Percentiles rank a stretch among this genome's conserved stretches.
Conservation (phyloP, 306 rosid species). For the Acacia confusa region DNA sequence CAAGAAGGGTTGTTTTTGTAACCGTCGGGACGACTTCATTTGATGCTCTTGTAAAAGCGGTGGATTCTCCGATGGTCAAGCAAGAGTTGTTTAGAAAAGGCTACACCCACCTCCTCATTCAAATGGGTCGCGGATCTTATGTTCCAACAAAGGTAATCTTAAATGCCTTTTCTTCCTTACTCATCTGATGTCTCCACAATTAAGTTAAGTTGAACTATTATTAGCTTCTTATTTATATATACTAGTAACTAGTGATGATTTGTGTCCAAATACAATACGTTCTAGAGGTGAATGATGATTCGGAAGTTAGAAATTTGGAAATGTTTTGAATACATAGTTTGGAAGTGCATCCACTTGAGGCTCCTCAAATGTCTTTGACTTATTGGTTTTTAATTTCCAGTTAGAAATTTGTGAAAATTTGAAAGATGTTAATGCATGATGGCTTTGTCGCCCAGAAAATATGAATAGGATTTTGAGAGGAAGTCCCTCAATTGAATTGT, state of each 20-base stretch:
- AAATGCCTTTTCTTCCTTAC: neutral
- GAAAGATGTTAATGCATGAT: neutral
- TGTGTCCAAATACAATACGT: neutral
- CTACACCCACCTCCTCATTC: slow-evolving; percentile 72
- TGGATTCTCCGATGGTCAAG: slow-evolving; percentile 53
- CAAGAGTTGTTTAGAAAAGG: slow-evolving; percentile 60
- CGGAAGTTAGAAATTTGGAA: neutral
- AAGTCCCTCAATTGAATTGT: neutral
- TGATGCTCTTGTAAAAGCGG: slow-evolving; percentile 69
- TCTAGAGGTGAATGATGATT: neutral
- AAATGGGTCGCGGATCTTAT: slow-evolving; percentile 82
- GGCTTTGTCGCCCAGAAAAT: neutral
- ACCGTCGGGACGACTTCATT: slow-evolving; percentile 87
- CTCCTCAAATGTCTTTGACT: neutral
- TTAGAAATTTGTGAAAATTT: neutral
- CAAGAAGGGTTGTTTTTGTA: slow-evolving; percentile 57
- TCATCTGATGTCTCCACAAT: neutral
- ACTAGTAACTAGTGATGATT: neutral
- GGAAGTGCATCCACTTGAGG: neutral
- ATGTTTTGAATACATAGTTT: neutral
- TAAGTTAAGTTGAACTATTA: neutral
- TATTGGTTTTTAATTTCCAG: neutral
- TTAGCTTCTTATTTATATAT: neutral
- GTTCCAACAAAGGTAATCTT: slow-evolving; percentile 63
- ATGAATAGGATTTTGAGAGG: neutral